Conservation (phyloP, 371 early-diverging fungal genomes). For the Cokeromyces recurvatus region DNA sequence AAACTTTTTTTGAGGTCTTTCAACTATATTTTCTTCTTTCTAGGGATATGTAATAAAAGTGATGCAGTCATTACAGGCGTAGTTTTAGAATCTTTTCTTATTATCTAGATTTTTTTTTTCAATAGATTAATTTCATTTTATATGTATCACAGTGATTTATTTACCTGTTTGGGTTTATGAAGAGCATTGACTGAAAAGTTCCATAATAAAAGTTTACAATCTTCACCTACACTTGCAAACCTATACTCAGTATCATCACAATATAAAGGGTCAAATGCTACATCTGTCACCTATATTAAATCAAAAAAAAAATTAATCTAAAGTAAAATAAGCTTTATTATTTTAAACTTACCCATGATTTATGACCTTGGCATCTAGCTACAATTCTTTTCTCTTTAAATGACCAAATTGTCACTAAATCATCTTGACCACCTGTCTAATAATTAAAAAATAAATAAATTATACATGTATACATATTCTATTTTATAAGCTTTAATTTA, state of each 20-base stretch:
- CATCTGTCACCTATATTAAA: slow-evolving; percentile 52
- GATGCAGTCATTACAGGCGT: too few species aligned
- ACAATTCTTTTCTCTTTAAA: slow-evolving; percentile 65
- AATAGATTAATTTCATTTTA: too few species aligned
- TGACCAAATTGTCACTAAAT: slow-evolving; percentile 86
- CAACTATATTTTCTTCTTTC: too few species aligned
- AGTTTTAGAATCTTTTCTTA: too few species aligned
- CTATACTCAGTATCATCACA: slow-evolving; percentile 55
- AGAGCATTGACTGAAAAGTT: slow-evolving; percentile 13
- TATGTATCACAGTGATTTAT: slow-evolving; percentile 20
- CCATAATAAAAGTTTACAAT: slow-evolving; percentile 20
- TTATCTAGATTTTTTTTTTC: too few species aligned
- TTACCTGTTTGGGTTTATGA: slow-evolving; percentile 8
- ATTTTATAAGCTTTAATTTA: slow-evolving; percentile 23
- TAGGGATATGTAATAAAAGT: too few species aligned
- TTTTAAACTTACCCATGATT: slow-evolving; percentile 74
- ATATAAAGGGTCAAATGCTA: slow-evolving; percentile 47
- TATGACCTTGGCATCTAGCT: slow-evolving; percentile 88
- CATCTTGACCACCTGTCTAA: slow-evolving; percentile 87
- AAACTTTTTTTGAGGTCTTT: too few species aligned
- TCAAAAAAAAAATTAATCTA: neutral
- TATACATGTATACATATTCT: neutral
- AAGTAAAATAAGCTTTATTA: neutral
- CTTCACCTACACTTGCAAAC: slow-evolving; percentile 52
- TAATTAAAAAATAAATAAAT: neutral